Evolutionary conservation across 2,329 filamentous ascomycete genomes (phyloP), one percentile per base, ranked within the genome.

Genomic region (Fusarium sp.): DNA sequence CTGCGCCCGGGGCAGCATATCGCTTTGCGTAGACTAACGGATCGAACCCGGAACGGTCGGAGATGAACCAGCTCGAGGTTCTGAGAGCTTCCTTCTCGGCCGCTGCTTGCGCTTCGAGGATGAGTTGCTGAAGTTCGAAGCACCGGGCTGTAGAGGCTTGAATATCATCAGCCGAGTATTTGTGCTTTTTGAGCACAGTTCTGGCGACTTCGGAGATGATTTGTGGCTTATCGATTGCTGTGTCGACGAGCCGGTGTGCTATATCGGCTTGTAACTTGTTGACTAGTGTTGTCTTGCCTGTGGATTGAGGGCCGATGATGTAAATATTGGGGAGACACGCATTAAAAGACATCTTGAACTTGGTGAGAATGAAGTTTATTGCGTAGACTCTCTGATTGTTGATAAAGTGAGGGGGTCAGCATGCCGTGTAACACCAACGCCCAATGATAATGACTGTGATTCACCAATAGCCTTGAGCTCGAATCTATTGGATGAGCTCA

Each of bases 231-330:
- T 67, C 35, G 12, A 67, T 60, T 18, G 58, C 53, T 18, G 36
- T 31, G 22, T 44, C 60, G 7, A 51, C 24, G 22, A 70, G 68
- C 26, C 38, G 62, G 36, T 62, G 41, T 14, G 65, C 51, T 58
- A 82, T 75, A 14, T 74, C 65, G 1, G 33, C 58, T 30, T 75
- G 73, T 5, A 86, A 75, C 3, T 78, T 78, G 41, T 80, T 77
- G 61, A 83, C 78, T 3, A 86, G 77, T 1, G 85, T 85, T 4
- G 83, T 85, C 69, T 86, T 86, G 41, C 85, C 84, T 3, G 83
- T 85, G 48, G 80, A 84, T 50, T 85, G 84, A 7, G 84, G 81
- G 6, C 85, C 84, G 35, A 85, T 78, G 41, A 86, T 81, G 74
- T 85, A 86, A 36, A 85, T 80, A 41, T 60, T 70, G 1, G 61